These are phyloP conservation scores for Zygotorulaspora danielsina DNA, from an alignment of 805 yeast genomes.

Conservation along the genomic window DNA sequence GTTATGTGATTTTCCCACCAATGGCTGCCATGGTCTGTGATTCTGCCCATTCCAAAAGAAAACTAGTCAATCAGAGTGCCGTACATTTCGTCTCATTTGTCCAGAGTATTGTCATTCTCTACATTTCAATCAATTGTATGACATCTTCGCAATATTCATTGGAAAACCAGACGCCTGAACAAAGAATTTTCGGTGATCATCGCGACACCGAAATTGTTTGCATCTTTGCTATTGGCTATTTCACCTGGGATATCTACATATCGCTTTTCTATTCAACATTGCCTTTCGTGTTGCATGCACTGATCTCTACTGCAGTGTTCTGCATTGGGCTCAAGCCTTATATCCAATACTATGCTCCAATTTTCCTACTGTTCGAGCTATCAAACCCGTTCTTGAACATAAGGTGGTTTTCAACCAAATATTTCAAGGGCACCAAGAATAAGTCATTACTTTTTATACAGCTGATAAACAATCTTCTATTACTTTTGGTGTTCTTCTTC, in stretches of 20 bases:
- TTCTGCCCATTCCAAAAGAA: slow-evolving; percentile 14
- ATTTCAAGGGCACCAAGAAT: slow-evolving; percentile 19
- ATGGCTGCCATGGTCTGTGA: slow-evolving; percentile 10
- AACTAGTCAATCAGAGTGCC: slow-evolving; percentile 29
- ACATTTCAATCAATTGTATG: slow-evolving; percentile 33
- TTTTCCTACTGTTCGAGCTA: slow-evolving; percentile 74
- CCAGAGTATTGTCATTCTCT: slow-evolving; percentile 66
- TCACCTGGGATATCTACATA: slow-evolving; percentile 74
- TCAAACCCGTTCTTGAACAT: slow-evolving; percentile 87
- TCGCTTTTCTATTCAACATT: slow-evolving; percentile 56
- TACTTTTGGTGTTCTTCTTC: slow-evolving; percentile 61
- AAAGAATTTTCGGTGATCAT: slow-evolving; percentile 28
- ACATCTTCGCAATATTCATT: slow-evolving; percentile 11
- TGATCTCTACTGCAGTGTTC: slow-evolving; percentile 71
- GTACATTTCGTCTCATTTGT: slow-evolving; percentile 78
- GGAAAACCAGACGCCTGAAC: slow-evolving; percentile 19
- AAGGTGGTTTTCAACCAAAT: slow-evolving; percentile 68
- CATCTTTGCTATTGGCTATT: slow-evolving; percentile 63
- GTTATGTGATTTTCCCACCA: slow-evolving; percentile 29
- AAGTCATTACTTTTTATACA: slow-evolving; percentile 50
- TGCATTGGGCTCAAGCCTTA: slow-evolving; percentile 62
- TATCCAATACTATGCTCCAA: slow-evolving; percentile 71
- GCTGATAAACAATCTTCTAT: slow-evolving; percentile 44
- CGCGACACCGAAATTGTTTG: slow-evolving; percentile 30
- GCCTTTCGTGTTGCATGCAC: slow-evolving; percentile 67